Percentiles rank a stretch among this genome's conserved stretches.
phyloP scores from a whole-genome alignment of 306 rosid species.

The Ceratonia siliqua region DNA sequence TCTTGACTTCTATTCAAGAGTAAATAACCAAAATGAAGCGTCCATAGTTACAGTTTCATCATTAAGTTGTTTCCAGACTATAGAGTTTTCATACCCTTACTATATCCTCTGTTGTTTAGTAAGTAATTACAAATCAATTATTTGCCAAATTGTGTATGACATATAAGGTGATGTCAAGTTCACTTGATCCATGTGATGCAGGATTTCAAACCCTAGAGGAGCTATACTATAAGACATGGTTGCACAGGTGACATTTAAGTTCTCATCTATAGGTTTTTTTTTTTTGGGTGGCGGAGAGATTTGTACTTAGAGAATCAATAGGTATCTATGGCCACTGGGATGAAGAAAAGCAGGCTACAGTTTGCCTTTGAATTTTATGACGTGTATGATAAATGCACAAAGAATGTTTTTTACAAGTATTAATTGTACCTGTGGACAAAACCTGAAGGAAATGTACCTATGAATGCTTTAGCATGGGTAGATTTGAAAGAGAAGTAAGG shows the following conservation, averaged over 20 bases:
- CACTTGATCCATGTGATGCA: conserved; percentile 47
- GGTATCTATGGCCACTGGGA: neutral
- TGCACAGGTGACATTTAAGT: conserved; percentile 80
- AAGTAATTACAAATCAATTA: conserved; percentile 11
- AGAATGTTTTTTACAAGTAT: neutral
- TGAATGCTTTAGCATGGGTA: conserved; percentile 14
- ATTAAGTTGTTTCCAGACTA: conserved; percentile 9
- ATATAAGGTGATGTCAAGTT: conserved; percentile 34
- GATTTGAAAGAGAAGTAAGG: conserved; percentile 2
- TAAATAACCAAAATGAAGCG: conserved; percentile 1
- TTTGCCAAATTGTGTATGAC: conserved; percentile 18
- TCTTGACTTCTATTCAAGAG: neutral
- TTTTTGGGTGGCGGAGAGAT: conserved; percentile 3
- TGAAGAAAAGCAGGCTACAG: neutral
- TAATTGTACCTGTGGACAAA: neutral
- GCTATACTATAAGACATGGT: conserved; percentile 85
- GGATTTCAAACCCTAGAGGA: conserved; percentile 89
- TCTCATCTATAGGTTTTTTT: conserved; percentile 12
- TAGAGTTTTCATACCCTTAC: neutral
- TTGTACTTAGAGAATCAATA: neutral
- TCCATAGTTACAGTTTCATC: conserved; percentile 6
- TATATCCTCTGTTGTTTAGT: conserved; percentile 17
- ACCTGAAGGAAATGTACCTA: neutral
- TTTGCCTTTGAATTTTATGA: neutral
- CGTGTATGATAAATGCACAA: neutral